Conservation (phyloP, 2,329 filamentous ascomycete genomes). For the Alternaria sp. region DNA sequence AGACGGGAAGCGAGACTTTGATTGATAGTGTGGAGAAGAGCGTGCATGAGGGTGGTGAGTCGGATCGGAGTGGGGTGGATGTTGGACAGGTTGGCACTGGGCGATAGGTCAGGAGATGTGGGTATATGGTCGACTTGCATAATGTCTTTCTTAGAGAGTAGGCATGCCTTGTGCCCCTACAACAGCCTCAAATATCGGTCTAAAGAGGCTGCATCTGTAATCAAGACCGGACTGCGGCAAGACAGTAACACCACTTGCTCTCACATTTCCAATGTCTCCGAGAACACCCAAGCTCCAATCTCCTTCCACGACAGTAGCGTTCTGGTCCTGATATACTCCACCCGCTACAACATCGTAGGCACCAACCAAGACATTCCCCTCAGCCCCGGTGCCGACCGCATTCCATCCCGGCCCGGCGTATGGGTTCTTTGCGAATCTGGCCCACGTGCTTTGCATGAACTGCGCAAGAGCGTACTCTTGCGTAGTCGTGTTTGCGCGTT, state of each 20-base stretch:
- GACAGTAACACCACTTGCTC: constrained; percentile 29
- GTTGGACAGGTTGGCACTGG: constrained; percentile 8
- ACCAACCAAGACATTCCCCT: constrained; percentile 24
- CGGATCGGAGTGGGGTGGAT: constrained; percentile 14
- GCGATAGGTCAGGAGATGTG: not conserved
- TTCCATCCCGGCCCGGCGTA: constrained; percentile 38
- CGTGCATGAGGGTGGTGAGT: constrained; percentile 17
- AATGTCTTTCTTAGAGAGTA: not conserved
- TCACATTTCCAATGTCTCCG: constrained; percentile 30
- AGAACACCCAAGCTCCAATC: constrained; percentile 31
- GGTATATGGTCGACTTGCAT: not conserved
- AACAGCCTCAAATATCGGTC: constrained; percentile 26
- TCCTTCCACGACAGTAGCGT: constrained; percentile 15
- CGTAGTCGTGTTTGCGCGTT: constrained; percentile 25
- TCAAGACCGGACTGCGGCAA: constrained; percentile 28
- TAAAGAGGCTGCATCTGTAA: constrained; percentile 26
- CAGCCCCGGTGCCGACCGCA: constrained; percentile 26
- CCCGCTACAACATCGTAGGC: constrained; percentile 20
- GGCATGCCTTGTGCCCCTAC: constrained; percentile 27
- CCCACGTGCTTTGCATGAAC: constrained; percentile 38
- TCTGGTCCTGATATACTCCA: constrained; percentile 15
- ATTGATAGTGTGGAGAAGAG: constrained; percentile 27
- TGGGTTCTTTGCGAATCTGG: constrained; percentile 42
- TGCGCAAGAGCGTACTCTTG: constrained; percentile 31
- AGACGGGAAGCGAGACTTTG: constrained; percentile 27